Base-by-base conservation (phyloP, 2,329 filamentous ascomycete genomes). In the Colletotrichum trifolii region DNA sequence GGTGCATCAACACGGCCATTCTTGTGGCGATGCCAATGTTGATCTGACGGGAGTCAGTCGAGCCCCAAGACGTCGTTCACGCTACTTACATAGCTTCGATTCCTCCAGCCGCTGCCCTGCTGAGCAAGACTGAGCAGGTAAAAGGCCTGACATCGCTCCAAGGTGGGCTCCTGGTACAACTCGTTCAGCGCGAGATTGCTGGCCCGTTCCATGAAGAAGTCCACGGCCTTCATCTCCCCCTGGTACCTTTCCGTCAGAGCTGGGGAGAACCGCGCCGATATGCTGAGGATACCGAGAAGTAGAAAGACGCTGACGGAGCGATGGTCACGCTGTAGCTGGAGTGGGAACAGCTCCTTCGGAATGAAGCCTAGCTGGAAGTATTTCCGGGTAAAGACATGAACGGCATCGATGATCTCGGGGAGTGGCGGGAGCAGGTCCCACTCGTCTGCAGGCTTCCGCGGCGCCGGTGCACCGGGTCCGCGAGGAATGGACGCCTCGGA, bases 311-410 rank as follows among this genome's bases (percentile, higher is more conserved):
- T 85, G 68, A 85, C 76, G n/a, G 81, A 82, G 12, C 76, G 77
- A 35, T 78, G 77, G 58, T 85, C 79, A 4, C 78, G 78, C 43
- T 75, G 77, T n/a, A 88, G 75, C 7, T 78, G 77, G 33, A 80
- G 75, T 1, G 79, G 76, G 56, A 87, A 87, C 54, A 79, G 74
- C 33, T 82, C 76, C 73, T 85, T 87, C 6, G 82, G 83, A 39
- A 88, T 83, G 70, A 88, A 88, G 33, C 86, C 83, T 7, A 88
- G 80, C 72, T 88, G 86, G 67, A 87, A 87, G 71, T 86, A 88
- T 68, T 86, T 80, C 7, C 76, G 76, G 1, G 81, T 86, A 68
- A 88, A 87, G 46, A 79, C 80, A 62, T 83, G 76, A 64, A 87
- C 81, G 6, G 79, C 83, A 53, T 87, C 84, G 33, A 87, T 76